A percentile compares a stretch with the other conserved stretches of the same genome.
phyloP scores from a whole-genome alignment of 805 yeast species.

The Debaryomyces maramus region DNA sequence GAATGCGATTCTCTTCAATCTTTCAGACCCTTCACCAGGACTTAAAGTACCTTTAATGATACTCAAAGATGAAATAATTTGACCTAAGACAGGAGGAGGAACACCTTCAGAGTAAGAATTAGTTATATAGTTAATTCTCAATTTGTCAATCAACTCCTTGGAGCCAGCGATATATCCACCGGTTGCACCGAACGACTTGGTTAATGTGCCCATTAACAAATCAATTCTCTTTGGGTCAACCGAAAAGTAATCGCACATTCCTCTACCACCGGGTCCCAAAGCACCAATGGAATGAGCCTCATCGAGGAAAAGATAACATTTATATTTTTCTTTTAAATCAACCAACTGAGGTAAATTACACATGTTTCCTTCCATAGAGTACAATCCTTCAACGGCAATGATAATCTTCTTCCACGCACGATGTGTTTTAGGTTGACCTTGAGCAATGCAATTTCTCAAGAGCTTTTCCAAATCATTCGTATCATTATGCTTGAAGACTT shows the following conservation, averaged over 20 bases:
- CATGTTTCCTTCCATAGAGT: conserved; percentile 91
- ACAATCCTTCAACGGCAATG: conserved; percentile 88
- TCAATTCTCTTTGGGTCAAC: conserved; percentile 77
- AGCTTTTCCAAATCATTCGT: conserved; percentile 76
- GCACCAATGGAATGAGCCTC: conserved; percentile 99
- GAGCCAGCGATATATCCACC: conserved; percentile 95
- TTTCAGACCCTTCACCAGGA: conserved; percentile 91
- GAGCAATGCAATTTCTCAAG: conserved; percentile 80
- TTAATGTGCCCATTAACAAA: conserved; percentile 94
- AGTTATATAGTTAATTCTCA: conserved; percentile 72
- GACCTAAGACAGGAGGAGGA: conserved; percentile 89
- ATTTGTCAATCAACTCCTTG: conserved; percentile 64
- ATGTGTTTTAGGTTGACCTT: conserved; percentile 92
- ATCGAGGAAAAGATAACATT: conserved; percentile 87
- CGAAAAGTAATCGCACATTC: conserved; percentile 91
- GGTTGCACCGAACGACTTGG: conserved; percentile 97
- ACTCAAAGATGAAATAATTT: conserved; percentile 75
- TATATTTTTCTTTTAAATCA: conserved; percentile 76
- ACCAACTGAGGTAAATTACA: conserved; percentile 76
- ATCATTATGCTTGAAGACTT: conserved; percentile 89
- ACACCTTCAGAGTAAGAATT: conserved; percentile 79
- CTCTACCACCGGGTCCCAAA: conserved; percentile 92
- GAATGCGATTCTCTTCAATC: conserved; percentile 91
- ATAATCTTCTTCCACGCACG: conserved; percentile 93
- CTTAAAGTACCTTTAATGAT: conserved; percentile 78